Evolutionary conservation across 148 eudicot genomes (phyloP).

Genomic region (Simmondsia chinensis): DNA sequence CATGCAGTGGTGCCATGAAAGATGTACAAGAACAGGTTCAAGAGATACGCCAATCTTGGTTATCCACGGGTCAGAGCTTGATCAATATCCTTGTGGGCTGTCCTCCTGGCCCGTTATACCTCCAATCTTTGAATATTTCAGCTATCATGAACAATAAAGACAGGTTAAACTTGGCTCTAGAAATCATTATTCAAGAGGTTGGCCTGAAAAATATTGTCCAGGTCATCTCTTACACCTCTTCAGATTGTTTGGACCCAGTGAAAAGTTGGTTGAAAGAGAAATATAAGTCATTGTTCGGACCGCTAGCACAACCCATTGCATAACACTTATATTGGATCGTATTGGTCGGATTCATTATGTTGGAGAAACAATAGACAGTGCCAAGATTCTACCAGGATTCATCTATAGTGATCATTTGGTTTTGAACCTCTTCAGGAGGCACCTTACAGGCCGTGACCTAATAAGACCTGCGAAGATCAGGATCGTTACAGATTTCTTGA

Average conservation of each 20-base stretch:
- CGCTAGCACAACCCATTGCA: constrained; percentile 17
- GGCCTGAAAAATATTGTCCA: constrained; percentile 14
- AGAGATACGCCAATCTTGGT: constrained; percentile 4
- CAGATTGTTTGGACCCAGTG: constrained; percentile 10
- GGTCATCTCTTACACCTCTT: constrained; percentile 7
- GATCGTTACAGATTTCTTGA: constrained; percentile 14
- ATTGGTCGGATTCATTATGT: constrained; percentile 13
- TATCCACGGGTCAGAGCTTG: not conserved
- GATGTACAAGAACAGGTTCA: not conserved
- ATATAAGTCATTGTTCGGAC: constrained; percentile 18
- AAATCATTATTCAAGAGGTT: constrained; percentile 11
- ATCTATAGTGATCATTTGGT: constrained; percentile 8
- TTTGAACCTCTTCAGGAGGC: constrained; percentile 1
- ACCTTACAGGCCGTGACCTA: constrained; percentile 1
- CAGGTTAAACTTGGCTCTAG: constrained; percentile 1
- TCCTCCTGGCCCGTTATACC: constrained; percentile 11
- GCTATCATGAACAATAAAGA: not conserved
- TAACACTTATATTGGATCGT: constrained; percentile 12
- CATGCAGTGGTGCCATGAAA: no score
- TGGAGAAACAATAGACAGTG: constrained; percentile 5
- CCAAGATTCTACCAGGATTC: constrained; percentile 16
- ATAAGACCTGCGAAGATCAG: constrained; percentile 11
- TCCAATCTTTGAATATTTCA: constrained; percentile 13
- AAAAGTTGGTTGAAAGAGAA: constrained; percentile 3
- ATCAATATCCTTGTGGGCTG: constrained; percentile 16